These are phyloP conservation scores for Pseudomonodictys pantanalensis DNA, from an alignment of 495 filamentous ascomycete species.

Conservation along the genomic window DNA sequence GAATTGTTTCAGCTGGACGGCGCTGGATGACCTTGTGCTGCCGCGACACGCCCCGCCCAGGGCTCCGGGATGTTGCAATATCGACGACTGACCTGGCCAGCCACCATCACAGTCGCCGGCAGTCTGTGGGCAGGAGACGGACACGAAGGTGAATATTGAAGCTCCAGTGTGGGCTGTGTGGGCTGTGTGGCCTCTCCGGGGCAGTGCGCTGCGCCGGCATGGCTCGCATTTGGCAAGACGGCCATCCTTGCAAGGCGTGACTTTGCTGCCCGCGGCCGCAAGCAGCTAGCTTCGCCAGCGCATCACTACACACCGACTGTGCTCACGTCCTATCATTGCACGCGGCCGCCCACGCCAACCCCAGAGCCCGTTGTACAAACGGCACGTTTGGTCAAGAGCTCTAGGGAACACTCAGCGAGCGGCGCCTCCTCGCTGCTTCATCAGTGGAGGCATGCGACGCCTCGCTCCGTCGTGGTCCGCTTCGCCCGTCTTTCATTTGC, in stretches of 20 bases:
- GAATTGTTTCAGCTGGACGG: constrained; percentile 22
- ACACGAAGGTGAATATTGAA: constrained; percentile 2
- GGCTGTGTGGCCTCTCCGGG: no score
- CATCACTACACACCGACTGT: constrained; percentile 31
- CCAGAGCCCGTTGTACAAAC: constrained; percentile 29
- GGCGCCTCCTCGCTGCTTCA: constrained; percentile 5
- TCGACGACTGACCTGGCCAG: no score
- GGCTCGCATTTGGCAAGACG: constrained; percentile 2
- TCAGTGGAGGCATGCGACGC: constrained; percentile 11
- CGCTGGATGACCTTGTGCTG: constrained; percentile 1
- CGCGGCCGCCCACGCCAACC: constrained; percentile 25
- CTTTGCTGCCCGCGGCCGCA: constrained; percentile 5
- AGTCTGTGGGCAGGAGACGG: no score
- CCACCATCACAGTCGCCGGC: no score
- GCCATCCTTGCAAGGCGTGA: constrained; percentile 9
- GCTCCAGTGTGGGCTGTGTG: no score
- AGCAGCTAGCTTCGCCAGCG: constrained; percentile 26
- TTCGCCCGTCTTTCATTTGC: constrained; percentile 10
- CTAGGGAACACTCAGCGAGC: constrained; percentile 5
- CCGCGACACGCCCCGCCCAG: constrained; percentile 2
- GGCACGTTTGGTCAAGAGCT: constrained; percentile 35
- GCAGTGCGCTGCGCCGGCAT: no score
- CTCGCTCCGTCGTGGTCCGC: neutral
- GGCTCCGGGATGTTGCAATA: neutral
- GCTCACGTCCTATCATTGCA: constrained; percentile 14